Percentiles rank a stretch among this genome's conserved stretches.
Conservation (phyloP, 257 asterid genomes). For the Gentiana dahurica region DNA sequence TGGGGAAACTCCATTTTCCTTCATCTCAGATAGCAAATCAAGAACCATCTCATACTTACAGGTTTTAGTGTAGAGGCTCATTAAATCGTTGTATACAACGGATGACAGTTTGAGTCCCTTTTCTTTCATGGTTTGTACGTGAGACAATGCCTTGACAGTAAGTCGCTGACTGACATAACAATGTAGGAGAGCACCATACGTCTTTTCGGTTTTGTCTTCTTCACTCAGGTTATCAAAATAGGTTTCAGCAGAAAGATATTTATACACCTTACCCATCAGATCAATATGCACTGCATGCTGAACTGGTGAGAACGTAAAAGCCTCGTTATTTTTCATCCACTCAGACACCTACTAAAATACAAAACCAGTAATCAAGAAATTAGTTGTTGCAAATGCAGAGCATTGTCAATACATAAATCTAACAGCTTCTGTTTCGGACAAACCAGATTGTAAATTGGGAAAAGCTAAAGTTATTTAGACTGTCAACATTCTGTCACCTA, state of each 20-base stretch:
- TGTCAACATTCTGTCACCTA: too few relatives aligned
- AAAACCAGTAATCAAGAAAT: background rate
- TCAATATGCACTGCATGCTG: slow-evolving; percentile 76
- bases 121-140: slow-evolving; percentile 46
- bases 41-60: slow-evolving; percentile 43
- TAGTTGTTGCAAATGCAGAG: background rate
- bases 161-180: slow-evolving; percentile 52
- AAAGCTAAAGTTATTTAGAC: too few relatives aligned
- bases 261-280: slow-evolving; percentile 63
- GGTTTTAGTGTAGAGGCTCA: slow-evolving; percentile 42
- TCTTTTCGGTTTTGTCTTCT: slow-evolving; percentile 47
- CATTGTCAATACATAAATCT: background rate
- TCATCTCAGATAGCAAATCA: slow-evolving; percentile 39
- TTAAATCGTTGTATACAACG: slow-evolving; percentile 50
- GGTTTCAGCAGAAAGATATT: slow-evolving; percentile 44
- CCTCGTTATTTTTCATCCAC: slow-evolving; percentile 42
- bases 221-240: slow-evolving; percentile 50
- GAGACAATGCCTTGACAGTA: slow-evolving; percentile 36
- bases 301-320: slow-evolving; percentile 36
- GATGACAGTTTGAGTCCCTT: slow-evolving; percentile 42
- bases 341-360: slow-evolving; percentile 42
- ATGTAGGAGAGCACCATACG: slow-evolving; percentile 76
- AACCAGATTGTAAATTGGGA: background rate
- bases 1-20: slow-evolving; percentile 40
- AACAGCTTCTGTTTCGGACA: background rate